Percentiles rank a stretch among this genome's conserved stretches.
These are phyloP conservation scores for Hygrocybe punicea DNA, from an alignment of 768 basidiomycete species.

Conservation along the genomic window DNA sequence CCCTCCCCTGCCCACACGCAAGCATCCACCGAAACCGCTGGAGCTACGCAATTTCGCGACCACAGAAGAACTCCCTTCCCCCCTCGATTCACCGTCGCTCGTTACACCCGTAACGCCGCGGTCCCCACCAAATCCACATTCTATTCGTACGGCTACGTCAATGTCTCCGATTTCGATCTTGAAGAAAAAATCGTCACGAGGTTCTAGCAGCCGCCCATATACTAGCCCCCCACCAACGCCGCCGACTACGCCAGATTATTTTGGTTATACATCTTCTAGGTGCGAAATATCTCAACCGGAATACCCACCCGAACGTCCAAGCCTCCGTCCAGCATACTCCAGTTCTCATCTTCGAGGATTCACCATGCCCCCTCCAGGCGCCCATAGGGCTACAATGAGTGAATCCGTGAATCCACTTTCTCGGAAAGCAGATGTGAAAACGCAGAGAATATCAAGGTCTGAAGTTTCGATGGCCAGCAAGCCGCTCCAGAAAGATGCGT, in stretches of 20 bases:
- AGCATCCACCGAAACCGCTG: slow-evolving; percentile 37
- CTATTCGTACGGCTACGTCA: slow-evolving; percentile 8
- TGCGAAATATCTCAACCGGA: slow-evolving; percentile 10
- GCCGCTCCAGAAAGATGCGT: not conserved
- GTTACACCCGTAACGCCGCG: slow-evolving; percentile 42
- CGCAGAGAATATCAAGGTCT: not conserved
- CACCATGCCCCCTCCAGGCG: slow-evolving; percentile 3
- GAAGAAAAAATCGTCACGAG: slow-evolving; percentile 15
- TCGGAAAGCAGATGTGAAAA: not conserved
- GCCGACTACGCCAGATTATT: slow-evolving; percentile 21
- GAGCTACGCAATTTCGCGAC: slow-evolving; percentile 24
- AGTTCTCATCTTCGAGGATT: slow-evolving; percentile 17
- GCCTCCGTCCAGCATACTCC: slow-evolving; percentile 23
- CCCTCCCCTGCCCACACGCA: slow-evolving; percentile 14
- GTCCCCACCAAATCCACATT: slow-evolving; percentile 6
- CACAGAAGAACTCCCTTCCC: slow-evolving; percentile 12
- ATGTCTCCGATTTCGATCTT: slow-evolving; percentile 17
- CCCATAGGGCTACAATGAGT: slow-evolving; percentile 25
- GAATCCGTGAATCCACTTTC: slow-evolving; percentile 3
- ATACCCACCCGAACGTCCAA: not conserved
- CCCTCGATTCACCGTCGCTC: slow-evolving; percentile 42
- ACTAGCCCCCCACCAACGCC: slow-evolving; percentile 34
- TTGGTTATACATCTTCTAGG: slow-evolving; percentile 5
- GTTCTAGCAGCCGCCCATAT: not conserved
- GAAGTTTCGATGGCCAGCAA: not conserved